Percentiles rank a stretch among this genome's conserved stretches.
Conservation (phyloP, 1,284 basidiomycete genomes). For the Retiboletus fuscus region DNA sequence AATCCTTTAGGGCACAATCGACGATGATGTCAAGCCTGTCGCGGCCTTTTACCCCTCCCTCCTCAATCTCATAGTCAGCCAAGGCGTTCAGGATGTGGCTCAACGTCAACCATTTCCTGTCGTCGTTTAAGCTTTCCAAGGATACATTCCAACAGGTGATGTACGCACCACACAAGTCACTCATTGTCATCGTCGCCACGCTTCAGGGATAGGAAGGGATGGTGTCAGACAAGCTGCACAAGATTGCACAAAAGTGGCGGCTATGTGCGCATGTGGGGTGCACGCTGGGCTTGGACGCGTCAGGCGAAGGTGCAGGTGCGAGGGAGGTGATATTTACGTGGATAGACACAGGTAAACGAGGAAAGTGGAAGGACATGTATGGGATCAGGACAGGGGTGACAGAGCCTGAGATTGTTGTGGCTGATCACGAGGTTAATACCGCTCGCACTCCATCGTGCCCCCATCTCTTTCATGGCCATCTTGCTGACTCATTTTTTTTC, state of each 20-base stretch:
- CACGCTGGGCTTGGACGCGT: too few relatives aligned
- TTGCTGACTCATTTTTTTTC: too few relatives aligned
- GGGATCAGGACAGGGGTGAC: slow-evolving; percentile 62
- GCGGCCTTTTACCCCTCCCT: slow-evolving; percentile 50
- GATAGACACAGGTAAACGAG: slow-evolving; percentile 87
- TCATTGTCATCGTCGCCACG: slow-evolving; percentile 80
- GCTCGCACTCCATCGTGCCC: too few relatives aligned
- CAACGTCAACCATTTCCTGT: slow-evolving; percentile 74
- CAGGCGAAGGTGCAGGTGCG: too few relatives aligned
- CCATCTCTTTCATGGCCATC: not conserved
- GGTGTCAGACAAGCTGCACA: slow-evolving; percentile 61
- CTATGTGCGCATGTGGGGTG: slow-evolving; percentile 46
- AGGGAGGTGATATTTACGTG: slow-evolving; percentile 84
- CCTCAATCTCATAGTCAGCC: slow-evolving; percentile 45
- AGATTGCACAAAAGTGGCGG: slow-evolving; percentile 76
- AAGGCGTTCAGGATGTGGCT: slow-evolving; percentile 64
- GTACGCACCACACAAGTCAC: slow-evolving; percentile 76
- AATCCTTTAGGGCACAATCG: slow-evolving; percentile 50
- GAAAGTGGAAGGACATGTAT: slow-evolving; percentile 91
- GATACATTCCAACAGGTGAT: slow-evolving; percentile 53
- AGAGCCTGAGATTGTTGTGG: slow-evolving; percentile 74
- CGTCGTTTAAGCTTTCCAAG: slow-evolving; percentile 45
- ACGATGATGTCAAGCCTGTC: slow-evolving; percentile 62
- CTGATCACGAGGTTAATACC: slow-evolving; percentile 80
- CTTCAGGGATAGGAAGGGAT: slow-evolving; percentile 52